These are phyloP conservation scores for Nicotiana obtusifolia DNA, from an alignment of 257 asterid species.

Conservation along the genomic window DNA sequence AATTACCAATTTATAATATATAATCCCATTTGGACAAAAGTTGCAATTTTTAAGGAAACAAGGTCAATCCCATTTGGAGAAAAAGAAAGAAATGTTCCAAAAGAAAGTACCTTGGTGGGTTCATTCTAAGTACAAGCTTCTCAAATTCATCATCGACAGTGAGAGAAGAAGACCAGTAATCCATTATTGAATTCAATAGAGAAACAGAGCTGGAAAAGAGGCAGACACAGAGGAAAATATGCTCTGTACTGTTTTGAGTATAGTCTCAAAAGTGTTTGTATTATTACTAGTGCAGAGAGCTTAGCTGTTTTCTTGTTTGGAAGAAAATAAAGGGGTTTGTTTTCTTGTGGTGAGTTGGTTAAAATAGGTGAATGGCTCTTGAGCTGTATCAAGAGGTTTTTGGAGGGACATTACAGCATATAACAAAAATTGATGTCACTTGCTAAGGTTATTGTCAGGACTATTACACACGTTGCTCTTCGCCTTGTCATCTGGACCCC, in stretches of 20 bases:
- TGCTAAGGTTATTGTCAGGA: neutral
- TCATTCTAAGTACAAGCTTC: constrained; percentile 68
- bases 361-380: constrained; percentile 30
- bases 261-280: neutral
- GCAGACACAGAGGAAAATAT: constrained; percentile 5
- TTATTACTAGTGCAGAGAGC: neutral
- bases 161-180: constrained; percentile 49
- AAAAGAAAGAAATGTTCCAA: neutral
- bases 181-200: constrained; percentile 23
- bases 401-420: constrained; percentile 12
- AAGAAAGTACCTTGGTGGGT: constrained; percentile 61
- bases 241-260: neutral
- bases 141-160: constrained; percentile 63
- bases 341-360: constrained; percentile 1
- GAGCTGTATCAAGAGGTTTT: constrained; percentile 34
- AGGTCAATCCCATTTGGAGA: neutral
- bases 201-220: neutral
- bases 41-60: too few relatives aligned
- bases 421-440: neutral
- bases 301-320: neutral
- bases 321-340: constrained; percentile 3
- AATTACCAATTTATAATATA: neutral
- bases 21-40: neutral
- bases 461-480: constrained; percentile 12
- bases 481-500: constrained; percentile 14